Conservation (phyloP, 1,284 basidiomycete species). For the Ustilago trichophora region DNA sequence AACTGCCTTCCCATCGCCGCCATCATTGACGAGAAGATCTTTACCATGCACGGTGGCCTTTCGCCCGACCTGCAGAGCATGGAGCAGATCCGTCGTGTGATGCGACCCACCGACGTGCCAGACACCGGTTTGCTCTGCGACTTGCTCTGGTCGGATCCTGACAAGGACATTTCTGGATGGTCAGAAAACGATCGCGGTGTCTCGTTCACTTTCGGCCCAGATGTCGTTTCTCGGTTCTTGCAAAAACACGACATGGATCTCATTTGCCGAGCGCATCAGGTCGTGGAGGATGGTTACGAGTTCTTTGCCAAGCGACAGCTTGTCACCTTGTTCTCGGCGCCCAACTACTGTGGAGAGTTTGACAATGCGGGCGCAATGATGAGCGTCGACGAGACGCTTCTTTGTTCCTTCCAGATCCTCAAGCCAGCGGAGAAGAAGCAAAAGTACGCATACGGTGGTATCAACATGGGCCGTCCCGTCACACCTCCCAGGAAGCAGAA, state of each 20-base stretch:
- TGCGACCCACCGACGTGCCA: slow-evolving; percentile 98
- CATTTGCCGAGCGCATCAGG: slow-evolving; percentile 98
- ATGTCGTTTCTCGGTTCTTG: slow-evolving; percentile 95
- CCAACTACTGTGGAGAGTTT: slow-evolving; percentile 97
- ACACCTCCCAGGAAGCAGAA: slow-evolving; percentile 71
- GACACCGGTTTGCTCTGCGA: slow-evolving; percentile 98
- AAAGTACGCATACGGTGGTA: slow-evolving; percentile 72
- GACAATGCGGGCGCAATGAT: slow-evolving; percentile 99
- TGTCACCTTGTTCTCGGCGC: slow-evolving; percentile 96
- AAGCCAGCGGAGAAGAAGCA: slow-evolving; percentile 99
- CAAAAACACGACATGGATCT: slow-evolving; percentile 99
- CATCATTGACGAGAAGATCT: slow-evolving; percentile 97
- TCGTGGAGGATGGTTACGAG: slow-evolving; percentile 98
- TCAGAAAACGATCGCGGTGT: slow-evolving; percentile 99
- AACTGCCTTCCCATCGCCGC: slow-evolving; percentile 94
- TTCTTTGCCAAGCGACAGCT: slow-evolving; percentile 98
- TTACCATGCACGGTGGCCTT: slow-evolving; percentile 85
- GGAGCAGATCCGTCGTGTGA: slow-evolving; percentile 99
- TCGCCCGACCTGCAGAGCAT: slow-evolving; percentile 98
- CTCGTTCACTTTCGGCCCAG: slow-evolving; percentile 97
- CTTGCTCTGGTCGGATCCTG: slow-evolving; percentile 97
- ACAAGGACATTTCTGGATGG: slow-evolving; percentile 99
- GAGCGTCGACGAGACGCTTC: slow-evolving; percentile 96
- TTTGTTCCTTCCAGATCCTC: slow-evolving; percentile 94
- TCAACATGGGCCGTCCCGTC: slow-evolving; percentile 70